Base-by-base conservation (phyloP, 1,139 yeast species). In the Blastobotrys apis region DNA sequence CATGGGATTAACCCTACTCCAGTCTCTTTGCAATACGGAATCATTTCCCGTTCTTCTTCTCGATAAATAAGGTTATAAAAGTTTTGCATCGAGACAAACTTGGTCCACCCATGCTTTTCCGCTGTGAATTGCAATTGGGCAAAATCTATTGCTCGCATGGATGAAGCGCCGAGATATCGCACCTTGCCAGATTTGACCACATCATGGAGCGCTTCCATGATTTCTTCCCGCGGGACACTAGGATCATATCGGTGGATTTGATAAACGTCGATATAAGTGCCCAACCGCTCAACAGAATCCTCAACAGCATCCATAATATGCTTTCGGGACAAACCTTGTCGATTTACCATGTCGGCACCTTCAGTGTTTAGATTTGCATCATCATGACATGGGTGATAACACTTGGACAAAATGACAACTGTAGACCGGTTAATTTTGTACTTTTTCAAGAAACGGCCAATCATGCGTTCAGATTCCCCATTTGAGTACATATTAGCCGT, bases 211-310 rank as follows among this genome's bases (percentile, higher is more conserved):
- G 81, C 73, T 51, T 62, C 68, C 81, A 78, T 76, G 34, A 71
- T 71, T 52, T 78, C 82, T 45, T 68, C 69, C 68, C 65, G 6
- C 13, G 77, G 73, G 3, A 72, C 66, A 0, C 61, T 56, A 29
- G 55, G 50, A 51, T 77, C 82, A 30, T 65, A 66, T 47, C 81
- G 64, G 64, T 86, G 96, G 60, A 86, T 69, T 62, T 84, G 85
- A 1, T 85, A 84, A 53, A 85, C 69, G 62, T 87, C 95, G 51
- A 87, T 66, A 58, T 84, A 84, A 0, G 94, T 83, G 15, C 75
- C 63, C 46, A 87, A 69, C 47, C 95, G 67, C 41, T 74, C 62
- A 13, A 71, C 71, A 4, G 78, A 72, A 1, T 57, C 72, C 39
- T 71, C 66, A 16, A 66, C 76, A 2, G 80, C 78, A 53, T 75